Evolutionary conservation across 1,139 yeast species (phyloP).

Genomic region (Lodderomyces beijingensis): DNA sequence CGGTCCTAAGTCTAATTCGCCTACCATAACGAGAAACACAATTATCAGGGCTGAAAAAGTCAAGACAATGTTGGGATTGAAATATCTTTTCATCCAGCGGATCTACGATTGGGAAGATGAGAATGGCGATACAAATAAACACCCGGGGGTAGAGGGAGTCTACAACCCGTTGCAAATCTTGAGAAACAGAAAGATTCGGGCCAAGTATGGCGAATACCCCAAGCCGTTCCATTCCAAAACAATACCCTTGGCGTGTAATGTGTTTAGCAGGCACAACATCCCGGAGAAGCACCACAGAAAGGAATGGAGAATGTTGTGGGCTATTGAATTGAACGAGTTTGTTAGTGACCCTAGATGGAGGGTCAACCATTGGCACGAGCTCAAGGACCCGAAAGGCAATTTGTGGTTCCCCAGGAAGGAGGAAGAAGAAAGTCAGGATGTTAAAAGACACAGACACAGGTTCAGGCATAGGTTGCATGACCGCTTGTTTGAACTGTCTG

Average conservation of each 20-base stretch:
- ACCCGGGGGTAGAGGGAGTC: conserved; percentile 56
- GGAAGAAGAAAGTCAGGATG: neutral
- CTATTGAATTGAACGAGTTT: conserved; percentile 60
- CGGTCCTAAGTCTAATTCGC: conserved; percentile 5
- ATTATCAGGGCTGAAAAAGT: conserved; percentile 51
- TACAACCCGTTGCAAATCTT: conserved; percentile 81
- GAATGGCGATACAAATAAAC: conserved; percentile 15
- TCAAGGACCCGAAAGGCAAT: conserved; percentile 50
- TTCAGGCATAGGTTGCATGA: conserved; percentile 24
- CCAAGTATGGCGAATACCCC: conserved; percentile 42
- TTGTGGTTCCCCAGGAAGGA: conserved; percentile 48
- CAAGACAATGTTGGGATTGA: conserved; percentile 45
- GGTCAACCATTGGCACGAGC: conserved; percentile 57
- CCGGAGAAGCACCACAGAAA: conserved; percentile 15
- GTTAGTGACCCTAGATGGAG: conserved; percentile 66
- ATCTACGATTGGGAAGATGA: conserved; percentile 21
- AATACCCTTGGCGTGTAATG: conserved; percentile 51
- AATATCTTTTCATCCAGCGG: conserved; percentile 47
- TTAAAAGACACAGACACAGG: conserved; percentile 5
- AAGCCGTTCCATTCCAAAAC: conserved; percentile 29
- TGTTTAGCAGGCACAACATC: conserved; percentile 39
- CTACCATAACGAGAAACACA: conserved; percentile 31
- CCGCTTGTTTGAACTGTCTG: conserved; percentile 22
- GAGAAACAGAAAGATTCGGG: conserved; percentile 58
- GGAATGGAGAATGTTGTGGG: conserved; percentile 53